phyloP scores from a whole-genome alignment of 2,329 filamentous ascomycete genomes.

The Ophiocordyceps camponoti-floridani region DNA sequence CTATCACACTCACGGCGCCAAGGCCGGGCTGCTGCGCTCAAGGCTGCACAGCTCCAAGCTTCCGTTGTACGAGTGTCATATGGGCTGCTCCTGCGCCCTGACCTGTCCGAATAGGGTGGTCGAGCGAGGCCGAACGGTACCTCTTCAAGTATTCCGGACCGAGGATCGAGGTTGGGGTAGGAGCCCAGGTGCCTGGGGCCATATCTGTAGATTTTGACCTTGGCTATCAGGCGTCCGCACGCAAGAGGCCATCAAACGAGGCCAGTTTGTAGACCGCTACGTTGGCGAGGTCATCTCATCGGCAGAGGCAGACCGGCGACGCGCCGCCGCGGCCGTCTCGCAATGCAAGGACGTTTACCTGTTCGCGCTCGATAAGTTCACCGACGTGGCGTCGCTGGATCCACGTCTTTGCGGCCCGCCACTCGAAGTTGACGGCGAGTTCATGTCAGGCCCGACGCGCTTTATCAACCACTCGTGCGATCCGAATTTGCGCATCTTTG shows the following conservation, averaged over 20 bases:
- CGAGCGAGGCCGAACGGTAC: slow-evolving; percentile 51
- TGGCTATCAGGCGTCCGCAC: slow-evolving; percentile 38
- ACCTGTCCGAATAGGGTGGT: slow-evolving; percentile 61
- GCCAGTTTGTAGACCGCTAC: slow-evolving; percentile 68
- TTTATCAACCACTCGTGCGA: slow-evolving; percentile 76
- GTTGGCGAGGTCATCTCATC: slow-evolving; percentile 53
- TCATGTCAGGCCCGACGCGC: slow-evolving; percentile 58
- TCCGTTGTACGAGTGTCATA: slow-evolving; percentile 69
- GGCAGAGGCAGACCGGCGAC: slow-evolving; percentile 45
- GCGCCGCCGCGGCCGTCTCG: slow-evolving; percentile 32
- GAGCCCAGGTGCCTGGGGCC: slow-evolving; percentile 3
- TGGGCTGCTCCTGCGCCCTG: slow-evolving; percentile 44
- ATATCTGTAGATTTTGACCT: not conserved
- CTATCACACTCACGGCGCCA: slow-evolving; percentile 39
- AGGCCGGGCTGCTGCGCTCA: slow-evolving; percentile 32
- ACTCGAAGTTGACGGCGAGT: slow-evolving; percentile 52
- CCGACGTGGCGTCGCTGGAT: slow-evolving; percentile 35
- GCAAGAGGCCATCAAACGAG: slow-evolving; percentile 43
- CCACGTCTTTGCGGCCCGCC: slow-evolving; percentile 35
- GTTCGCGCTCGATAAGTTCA: slow-evolving; percentile 70
- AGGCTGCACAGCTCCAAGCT: slow-evolving; percentile 32
- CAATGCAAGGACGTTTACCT: slow-evolving; percentile 61
- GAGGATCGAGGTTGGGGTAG: slow-evolving; percentile 56
- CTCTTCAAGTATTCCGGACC: slow-evolving; percentile 64
- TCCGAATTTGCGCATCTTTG: slow-evolving; percentile 65